These are phyloP conservation scores for Starmerella cellae DNA, from an alignment of 805 yeast species.

Conservation along the genomic window DNA sequence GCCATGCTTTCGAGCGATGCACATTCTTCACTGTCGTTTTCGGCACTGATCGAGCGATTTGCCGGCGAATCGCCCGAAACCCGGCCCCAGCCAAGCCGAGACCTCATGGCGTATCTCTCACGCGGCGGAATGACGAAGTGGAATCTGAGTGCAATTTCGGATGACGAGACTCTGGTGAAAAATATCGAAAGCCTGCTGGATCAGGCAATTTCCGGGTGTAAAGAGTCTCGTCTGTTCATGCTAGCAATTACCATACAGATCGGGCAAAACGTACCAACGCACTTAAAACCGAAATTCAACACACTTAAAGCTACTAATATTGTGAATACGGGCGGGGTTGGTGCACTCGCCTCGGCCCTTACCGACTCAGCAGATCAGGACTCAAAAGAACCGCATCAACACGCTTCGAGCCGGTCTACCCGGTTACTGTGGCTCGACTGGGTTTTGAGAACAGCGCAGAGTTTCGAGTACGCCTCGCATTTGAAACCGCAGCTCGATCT, in stretches of 20 bases:
- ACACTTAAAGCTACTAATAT: background rate
- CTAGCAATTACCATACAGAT: background rate
- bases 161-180: background rate
- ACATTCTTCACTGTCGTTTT: conserved; percentile 19
- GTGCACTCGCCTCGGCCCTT: background rate
- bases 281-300: background rate
- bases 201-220: conserved; percentile 15
- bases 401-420: conserved; percentile 11
- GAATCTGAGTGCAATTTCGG: conserved; percentile 1
- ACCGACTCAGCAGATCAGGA: background rate
- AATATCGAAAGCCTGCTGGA: conserved; percentile 1
- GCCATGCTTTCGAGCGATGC: conserved; percentile 19
- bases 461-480: conserved; percentile 1
- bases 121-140: conserved; percentile 11
- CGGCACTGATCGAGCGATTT: conserved; percentile 10
- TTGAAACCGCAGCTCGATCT: conserved; percentile 15
- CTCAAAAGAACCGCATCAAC: background rate
- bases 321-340: background rate
- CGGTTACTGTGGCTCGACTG: conserved; percentile 22
- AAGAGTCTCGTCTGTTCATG: conserved; percentile 12
- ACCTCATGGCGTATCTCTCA: conserved; percentile 15
- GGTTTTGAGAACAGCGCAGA: conserved; percentile 15
- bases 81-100: conserved; percentile 1
- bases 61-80: conserved; percentile 1
- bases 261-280: background rate